phyloP scores from a whole-genome alignment of 140 eudicot species.

The Flaveria floridana region DNA sequence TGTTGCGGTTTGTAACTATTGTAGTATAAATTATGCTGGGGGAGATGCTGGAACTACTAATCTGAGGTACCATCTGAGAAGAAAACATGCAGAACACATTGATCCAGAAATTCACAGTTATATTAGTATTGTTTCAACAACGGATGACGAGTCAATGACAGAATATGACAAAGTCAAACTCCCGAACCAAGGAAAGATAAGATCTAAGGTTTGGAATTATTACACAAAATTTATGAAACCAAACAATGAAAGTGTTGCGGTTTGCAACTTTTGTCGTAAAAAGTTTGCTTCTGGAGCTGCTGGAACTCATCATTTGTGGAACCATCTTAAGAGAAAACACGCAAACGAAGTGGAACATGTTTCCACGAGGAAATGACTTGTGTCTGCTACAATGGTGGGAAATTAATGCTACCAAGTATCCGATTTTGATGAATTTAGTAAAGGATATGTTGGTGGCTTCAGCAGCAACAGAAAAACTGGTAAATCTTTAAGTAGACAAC shows the following conservation, averaged over 20 bases:
- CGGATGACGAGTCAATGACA: background rate
- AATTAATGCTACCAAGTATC: constrained; percentile 13
- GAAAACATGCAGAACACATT: constrained; percentile 25
- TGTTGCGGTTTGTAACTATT: constrained; percentile 32
- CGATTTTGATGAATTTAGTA: constrained; percentile 7
- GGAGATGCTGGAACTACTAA: constrained; percentile 25
- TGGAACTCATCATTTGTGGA: constrained; percentile 22
- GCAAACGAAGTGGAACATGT: constrained; percentile 14
- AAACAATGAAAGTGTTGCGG: constrained; percentile 12
- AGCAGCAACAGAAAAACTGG: background rate
- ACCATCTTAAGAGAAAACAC: constrained; percentile 29
- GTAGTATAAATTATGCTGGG: background rate
- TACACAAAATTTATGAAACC: constrained; percentile 16
- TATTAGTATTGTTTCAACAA: background rate
- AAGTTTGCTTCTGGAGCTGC: constrained; percentile 22
- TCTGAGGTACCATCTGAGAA: constrained; percentile 15
- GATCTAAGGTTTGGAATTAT: constrained; percentile 26
- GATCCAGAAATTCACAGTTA: background rate
- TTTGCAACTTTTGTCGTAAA: constrained; percentile 28
- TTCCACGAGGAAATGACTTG: background rate
- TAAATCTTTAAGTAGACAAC: background rate
- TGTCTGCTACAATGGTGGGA: background rate
- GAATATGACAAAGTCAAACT: constrained; percentile 17
- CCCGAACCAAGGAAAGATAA: background rate
- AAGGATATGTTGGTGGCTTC: constrained; percentile 6